phyloP scores from a whole-genome alignment of 2,329 filamentous ascomycete genomes.

The Colletotrichum graminicola region DNA sequence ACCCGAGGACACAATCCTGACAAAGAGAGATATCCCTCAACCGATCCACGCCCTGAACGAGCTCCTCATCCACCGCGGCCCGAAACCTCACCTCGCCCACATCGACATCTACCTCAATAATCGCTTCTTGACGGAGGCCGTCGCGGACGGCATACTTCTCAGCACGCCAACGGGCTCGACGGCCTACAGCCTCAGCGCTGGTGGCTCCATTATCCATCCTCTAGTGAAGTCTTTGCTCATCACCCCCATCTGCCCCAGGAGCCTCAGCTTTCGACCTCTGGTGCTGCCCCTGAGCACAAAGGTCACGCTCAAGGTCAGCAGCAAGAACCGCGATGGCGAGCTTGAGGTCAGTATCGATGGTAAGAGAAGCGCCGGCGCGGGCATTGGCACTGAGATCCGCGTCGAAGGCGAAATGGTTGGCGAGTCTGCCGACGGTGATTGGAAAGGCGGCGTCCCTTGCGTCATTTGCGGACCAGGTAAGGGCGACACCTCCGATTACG shows the following conservation, averaged over 20 bases:
- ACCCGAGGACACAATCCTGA: slow-evolving; percentile 38
- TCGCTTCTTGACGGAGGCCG: slow-evolving; percentile 90
- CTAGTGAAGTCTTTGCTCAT: slow-evolving; percentile 89
- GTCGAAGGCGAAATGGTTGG: slow-evolving; percentile 88
- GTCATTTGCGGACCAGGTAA: slow-evolving; percentile 76
- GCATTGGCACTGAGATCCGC: slow-evolving; percentile 84
- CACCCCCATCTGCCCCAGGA: slow-evolving; percentile 94
- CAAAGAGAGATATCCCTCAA: slow-evolving; percentile 47
- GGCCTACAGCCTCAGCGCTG: slow-evolving; percentile 93
- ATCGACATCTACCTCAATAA: slow-evolving; percentile 93
- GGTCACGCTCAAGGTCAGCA: slow-evolving; percentile 84
- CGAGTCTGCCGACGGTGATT: slow-evolving; percentile 57
- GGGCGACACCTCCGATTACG: slow-evolving; percentile 61
- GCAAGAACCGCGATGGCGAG: slow-evolving; percentile 81
- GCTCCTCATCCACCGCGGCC: slow-evolving; percentile 91
- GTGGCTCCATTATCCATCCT: slow-evolving; percentile 94
- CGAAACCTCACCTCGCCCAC: slow-evolving; percentile 89
- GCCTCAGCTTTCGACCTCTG: slow-evolving; percentile 90
- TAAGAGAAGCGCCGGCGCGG: slow-evolving; percentile 74
- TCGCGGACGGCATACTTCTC: slow-evolving; percentile 94
- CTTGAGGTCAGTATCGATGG: slow-evolving; percentile 86
- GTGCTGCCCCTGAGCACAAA: slow-evolving; percentile 89
- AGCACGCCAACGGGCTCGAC: slow-evolving; percentile 95
- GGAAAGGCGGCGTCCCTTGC: slow-evolving; percentile 88
- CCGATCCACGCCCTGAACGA: slow-evolving; percentile 88